phyloP scores from a whole-genome alignment of 2,329 filamentous ascomycete species.

The Chaetomium sp. region DNA sequence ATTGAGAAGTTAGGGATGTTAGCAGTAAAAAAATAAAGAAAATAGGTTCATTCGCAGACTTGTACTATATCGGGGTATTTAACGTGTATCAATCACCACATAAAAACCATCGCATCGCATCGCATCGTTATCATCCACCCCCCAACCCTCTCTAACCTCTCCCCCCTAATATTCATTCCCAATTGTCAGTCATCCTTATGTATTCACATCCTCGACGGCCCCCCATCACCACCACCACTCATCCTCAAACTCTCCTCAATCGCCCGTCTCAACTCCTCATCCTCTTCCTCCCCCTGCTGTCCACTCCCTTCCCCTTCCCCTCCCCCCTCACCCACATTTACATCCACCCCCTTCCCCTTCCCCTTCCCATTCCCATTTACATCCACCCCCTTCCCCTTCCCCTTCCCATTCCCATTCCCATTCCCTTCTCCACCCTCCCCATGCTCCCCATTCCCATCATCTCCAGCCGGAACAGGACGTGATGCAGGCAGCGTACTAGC shows the following conservation, averaged over 20 bases:
- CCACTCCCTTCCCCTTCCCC: slow-evolving; percentile 20
- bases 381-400: slow-evolving; percentile 22
- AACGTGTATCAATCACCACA: no score
- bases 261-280: slow-evolving; percentile 50
- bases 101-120: no score
- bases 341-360: slow-evolving; percentile 13
- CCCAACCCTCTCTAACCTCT: neutral
- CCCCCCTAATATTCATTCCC: neutral
- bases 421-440: slow-evolving; percentile 67
- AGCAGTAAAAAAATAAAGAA: no score
- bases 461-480: no score
- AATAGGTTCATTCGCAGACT: no score
- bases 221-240: slow-evolving; percentile 26
- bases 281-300: slow-evolving; percentile 40
- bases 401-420: slow-evolving; percentile 36
- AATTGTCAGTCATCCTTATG: neutral
- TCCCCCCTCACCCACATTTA: neutral
- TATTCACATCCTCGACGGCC: slow-evolving; percentile 2
- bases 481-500: no score
- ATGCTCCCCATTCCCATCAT: no score
- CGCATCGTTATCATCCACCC: neutral
- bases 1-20: no score
- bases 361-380: no score
- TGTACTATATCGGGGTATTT: no score
- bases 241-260: slow-evolving; percentile 50